These are phyloP conservation scores for Sporothrix brasiliensis DNA, from an alignment of 2,329 filamentous ascomycete genomes.

Conservation along the genomic window DNA sequence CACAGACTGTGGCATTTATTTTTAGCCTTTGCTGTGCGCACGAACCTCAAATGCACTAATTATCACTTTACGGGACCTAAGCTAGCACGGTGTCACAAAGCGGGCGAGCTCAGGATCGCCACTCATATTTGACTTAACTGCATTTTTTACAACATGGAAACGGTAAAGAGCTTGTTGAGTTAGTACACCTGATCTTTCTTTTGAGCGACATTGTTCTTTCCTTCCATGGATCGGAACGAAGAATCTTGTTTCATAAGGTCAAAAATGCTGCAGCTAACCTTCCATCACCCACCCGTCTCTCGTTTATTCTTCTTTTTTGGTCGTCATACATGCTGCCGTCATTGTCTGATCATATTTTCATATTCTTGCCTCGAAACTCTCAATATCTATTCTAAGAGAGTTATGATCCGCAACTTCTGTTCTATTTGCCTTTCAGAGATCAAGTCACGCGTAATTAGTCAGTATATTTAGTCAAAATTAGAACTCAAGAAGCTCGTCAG, in stretches of 20 bases:
- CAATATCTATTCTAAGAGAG: background rate
- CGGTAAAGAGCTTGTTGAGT: background rate
- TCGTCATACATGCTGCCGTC: background rate
- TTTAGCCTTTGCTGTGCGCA: conserved; percentile 25
- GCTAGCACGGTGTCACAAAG: background rate
- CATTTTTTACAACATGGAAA: background rate
- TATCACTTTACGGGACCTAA: background rate
- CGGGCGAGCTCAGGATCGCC: conserved; percentile 1
- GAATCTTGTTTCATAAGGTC: conserved; percentile 14
- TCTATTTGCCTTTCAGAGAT: too few species aligned
- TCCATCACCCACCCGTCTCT: background rate
- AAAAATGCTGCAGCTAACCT: conserved; percentile 11
- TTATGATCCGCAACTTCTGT: background rate
- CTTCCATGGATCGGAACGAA: conserved; percentile 13
- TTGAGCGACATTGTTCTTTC: conserved; percentile 20
- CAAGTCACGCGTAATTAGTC: too few species aligned
- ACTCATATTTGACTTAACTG: background rate
- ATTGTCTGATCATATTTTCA: background rate
- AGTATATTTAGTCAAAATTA: too few species aligned
- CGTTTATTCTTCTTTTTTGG: background rate
- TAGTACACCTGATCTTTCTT: background rate
- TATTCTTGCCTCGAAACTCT: background rate
- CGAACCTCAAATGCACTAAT: background rate
- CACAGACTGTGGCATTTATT: conserved; percentile 19
- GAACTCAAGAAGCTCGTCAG: too few species aligned